phyloP scores from a whole-genome alignment of 1,284 basidiomycete genomes.

The Naganishia sp. region DNA sequence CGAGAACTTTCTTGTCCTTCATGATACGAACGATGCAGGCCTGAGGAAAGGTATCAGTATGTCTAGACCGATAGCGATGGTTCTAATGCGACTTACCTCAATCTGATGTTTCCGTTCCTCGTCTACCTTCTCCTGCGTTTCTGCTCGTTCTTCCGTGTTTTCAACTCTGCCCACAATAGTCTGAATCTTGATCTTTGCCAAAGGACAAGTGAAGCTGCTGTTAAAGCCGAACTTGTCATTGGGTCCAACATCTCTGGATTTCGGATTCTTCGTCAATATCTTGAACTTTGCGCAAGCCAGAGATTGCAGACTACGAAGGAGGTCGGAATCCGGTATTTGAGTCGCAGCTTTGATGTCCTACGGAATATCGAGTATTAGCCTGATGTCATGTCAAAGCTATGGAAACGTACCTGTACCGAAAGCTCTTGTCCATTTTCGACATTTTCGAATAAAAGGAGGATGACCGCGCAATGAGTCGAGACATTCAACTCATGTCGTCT shows the following conservation, averaged over 20 bases:
- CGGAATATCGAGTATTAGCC: neutral
- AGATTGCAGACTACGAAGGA: constrained; percentile 89
- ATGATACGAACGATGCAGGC: constrained; percentile 97
- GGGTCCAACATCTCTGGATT: constrained; percentile 74
- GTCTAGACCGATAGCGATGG: constrained; percentile 25
- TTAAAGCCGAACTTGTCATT: constrained; percentile 91
- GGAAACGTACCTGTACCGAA: constrained; percentile 64
- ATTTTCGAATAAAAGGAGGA: constrained; percentile 84
- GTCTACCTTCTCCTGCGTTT: constrained; percentile 86
- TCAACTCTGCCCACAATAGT: constrained; percentile 86
- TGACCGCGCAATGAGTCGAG: constrained; percentile 83
- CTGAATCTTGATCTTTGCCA: constrained; percentile 92
- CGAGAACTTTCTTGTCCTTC: constrained; percentile 91
- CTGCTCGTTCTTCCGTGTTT: constrained; percentile 79
- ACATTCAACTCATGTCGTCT: constrained; percentile 88
- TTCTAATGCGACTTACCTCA: constrained; percentile 63
- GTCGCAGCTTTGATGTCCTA: constrained; percentile 64
- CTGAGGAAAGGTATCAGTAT: constrained; percentile 54
- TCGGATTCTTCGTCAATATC: constrained; percentile 86
- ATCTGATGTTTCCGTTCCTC: constrained; percentile 89
- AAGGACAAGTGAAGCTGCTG: constrained; percentile 69
- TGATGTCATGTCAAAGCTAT: neutral
- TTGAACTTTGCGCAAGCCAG: constrained; percentile 97
- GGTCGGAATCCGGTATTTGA: constrained; percentile 71
- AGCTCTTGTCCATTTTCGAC: constrained; percentile 67